Percentiles rank a stretch among this genome's conserved stretches.
phyloP scores from a whole-genome alignment of 768 basidiomycete species.

The Boletales sp. region DNA sequence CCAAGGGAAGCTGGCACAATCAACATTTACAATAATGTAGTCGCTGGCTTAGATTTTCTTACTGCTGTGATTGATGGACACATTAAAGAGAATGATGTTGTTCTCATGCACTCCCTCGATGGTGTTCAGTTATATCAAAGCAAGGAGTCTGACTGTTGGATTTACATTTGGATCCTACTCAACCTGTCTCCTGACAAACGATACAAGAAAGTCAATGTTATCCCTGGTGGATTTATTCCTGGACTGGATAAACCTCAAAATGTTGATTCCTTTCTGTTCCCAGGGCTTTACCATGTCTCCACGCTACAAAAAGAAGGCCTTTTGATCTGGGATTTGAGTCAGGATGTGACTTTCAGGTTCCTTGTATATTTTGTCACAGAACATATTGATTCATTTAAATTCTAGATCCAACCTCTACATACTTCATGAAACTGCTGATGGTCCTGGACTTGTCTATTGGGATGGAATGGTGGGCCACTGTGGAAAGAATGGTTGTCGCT shows the following conservation, averaged over 20 bases:
- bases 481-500: not conserved
- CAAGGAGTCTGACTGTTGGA: not conserved
- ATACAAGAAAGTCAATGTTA: not conserved
- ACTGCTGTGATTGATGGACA: not conserved
- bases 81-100: not conserved
- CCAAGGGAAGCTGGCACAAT: not conserved
- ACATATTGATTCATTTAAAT: too few relatives aligned
- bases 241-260: not conserved
- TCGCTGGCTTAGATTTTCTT: not conserved
- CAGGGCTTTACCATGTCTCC: not conserved
- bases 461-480: conserved; percentile 1
- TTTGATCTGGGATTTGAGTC: not conserved
- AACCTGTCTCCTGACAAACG: not conserved
- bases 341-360: not conserved
- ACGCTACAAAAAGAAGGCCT: not conserved
- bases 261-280: not conserved
- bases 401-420: not conserved
- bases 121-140: not conserved
- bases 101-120: not conserved
- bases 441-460: not conserved
- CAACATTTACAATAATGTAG: not conserved
- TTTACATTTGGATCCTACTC: conserved; percentile 1
- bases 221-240: not conserved
- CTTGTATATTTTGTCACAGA: too few relatives aligned
- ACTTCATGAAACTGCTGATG: not conserved